Evolutionary conservation across 2,329 filamentous ascomycete species (phyloP), one percentile per base, ranked within the genome.

Genomic region (Curvularia spicifera): DNA sequence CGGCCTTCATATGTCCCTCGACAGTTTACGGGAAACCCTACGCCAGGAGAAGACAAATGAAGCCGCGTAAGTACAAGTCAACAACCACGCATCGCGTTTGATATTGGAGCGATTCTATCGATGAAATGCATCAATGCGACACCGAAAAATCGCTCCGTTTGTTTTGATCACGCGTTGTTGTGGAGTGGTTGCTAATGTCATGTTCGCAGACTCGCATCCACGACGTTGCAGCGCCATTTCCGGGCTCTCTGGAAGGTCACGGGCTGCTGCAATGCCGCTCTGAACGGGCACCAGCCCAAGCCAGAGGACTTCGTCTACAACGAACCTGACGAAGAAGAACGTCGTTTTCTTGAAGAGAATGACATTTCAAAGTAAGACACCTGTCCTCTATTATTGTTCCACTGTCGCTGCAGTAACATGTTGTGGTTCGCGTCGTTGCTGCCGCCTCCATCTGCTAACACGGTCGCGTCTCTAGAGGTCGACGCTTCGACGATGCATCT

Each of bases 231-330:
- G 86, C 89, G 91, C 79, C 96, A 96, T 84, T 85, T 97, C 77
- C 89, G 89, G 78, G 90, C 95, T 82, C 85, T 97, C 71, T 96
- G 90, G 82, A 84, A 85, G 84, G 89, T 91, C 82, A 90, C 60
- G 48, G 54, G 53, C 51, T 51, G 40, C 57, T 63, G 57, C 57
- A 55, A 89, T 78, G 87, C 88, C 76, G 78, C 83, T 65, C 76
- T 80, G 61, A 78, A 79, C 71, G 78, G 73, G 82, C 87, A 78
- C 80, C 81, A 76, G 81, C 81, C 64, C 74, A 88, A 70, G 85
- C 86, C 63, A 50, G 71, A 73, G 71, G 83, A 85, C 74, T 79
- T 83, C 78, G 81, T 82, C 76, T 82, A 85, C 74, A 80, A 81
- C 70, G 83, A 78, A 69, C 78, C 81, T 60, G 78, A 80, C 67